Evolutionary conservation across 306 rosid species (phyloP), one percentile per base, ranked within the genome.

Genomic region (Vigna unguiculata): DNA sequence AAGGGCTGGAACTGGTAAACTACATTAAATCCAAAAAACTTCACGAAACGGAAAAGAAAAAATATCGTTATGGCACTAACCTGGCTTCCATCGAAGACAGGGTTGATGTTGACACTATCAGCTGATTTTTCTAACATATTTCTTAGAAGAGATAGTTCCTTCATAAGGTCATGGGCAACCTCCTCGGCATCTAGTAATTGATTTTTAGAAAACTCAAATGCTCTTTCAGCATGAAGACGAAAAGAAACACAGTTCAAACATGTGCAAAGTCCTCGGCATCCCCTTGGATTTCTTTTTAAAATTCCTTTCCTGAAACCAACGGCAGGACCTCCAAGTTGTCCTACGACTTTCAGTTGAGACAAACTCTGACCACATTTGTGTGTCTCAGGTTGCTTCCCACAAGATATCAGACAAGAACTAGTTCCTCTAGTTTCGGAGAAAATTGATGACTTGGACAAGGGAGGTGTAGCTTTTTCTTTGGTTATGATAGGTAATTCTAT

Each of bases 171-270:
- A 24, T 75, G 57, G 57, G 90, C 89, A 72, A 90, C 78, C 86
- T 89, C 97, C 84, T 90, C 86, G 10, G 95, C 88, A 70, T 92
- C 95, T 72, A 86, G 83, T 69, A 92, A 77, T 81, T 87, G 95
- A 85, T 90, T 88, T 85, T 70, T 86, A 16, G 98, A 94, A 87
- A 90, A 94, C 61, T 94, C 97, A 83, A 92, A 94, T 80, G 95
- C 88, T 88, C 93, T 90, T 75, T 94, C 95, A 5, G 98, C 95
- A 69, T 90, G 85, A 54, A 94, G 93, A 45, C 87, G 91, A 70
- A 90, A 92, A 24, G 95, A 92, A 83, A 82, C 88, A 76, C 97
- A 92, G 80, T 89, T 90, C 89, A 94, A 83, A 84, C 98, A 94
- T 47, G 83, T 32, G 83, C 98, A 94, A 67, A 81, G 87, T 48